Conservation (phyloP, 2,329 filamentous ascomycete species). For the Colletotrichum noveboracense region DNA sequence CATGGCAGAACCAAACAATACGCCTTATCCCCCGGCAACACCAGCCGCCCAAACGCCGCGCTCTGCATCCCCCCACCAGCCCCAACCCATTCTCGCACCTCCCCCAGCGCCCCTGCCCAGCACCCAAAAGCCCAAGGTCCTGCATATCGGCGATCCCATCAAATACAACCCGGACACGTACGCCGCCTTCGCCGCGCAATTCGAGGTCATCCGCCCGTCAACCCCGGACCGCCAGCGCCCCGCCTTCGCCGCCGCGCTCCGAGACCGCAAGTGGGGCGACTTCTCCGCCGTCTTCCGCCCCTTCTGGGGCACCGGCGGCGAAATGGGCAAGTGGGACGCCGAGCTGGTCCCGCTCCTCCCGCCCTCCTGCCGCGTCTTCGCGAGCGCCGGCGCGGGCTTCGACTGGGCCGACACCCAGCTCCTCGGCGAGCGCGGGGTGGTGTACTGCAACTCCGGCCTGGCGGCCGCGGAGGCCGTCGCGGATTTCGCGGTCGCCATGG, state of each 20-base stretch:
- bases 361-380: conserved; percentile 62
- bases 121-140: conserved; percentile 58
- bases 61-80: conserved; percentile 43
- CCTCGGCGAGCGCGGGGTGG: conserved; percentile 65
- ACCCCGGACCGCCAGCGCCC: conserved; percentile 54
- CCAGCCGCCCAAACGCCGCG: conserved; percentile 41
- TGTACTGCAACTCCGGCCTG: conserved; percentile 76
- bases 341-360: conserved; percentile 65
- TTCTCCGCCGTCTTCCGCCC: conserved; percentile 63
- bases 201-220: conserved; percentile 57
- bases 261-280: conserved; percentile 58
- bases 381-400: conserved; percentile 69
- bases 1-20: conserved; percentile 55
- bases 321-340: conserved; percentile 69
- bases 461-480: conserved; percentile 76
- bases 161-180: conserved; percentile 55
- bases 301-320: conserved; percentile 67
- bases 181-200: conserved; percentile 44
- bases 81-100: conserved; percentile 24
- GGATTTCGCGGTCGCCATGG: conserved; percentile 72
- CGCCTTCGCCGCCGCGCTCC: conserved; percentile 54
- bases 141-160: conserved; percentile 75
- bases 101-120: conserved; percentile 28
- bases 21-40: conserved; percentile 43
- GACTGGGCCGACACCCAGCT: conserved; percentile 70